Evolutionary conservation across 2,329 filamentous ascomycete species (phyloP).

Genomic region (Cercospora janseana): DNA sequence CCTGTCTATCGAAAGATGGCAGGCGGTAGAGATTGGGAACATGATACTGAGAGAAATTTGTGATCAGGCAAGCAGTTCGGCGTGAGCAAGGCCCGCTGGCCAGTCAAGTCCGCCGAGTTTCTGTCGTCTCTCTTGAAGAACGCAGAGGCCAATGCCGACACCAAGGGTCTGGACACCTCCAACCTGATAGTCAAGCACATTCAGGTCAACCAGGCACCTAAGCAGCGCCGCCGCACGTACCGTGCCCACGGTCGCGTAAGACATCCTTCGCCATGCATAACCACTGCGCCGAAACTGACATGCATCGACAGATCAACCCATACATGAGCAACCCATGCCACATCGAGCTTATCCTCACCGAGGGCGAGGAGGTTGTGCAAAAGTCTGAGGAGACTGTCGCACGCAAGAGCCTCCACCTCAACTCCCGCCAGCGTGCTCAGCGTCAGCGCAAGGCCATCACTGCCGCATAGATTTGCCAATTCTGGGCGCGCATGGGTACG

Average conservation of each 20-base stretch:
- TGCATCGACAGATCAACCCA: conserved; percentile 79
- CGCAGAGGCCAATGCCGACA: conserved; percentile 93
- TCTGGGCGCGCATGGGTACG: neutral
- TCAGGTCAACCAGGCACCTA: conserved; percentile 99
- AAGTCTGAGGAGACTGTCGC: conserved; percentile 72
- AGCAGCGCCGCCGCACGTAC: conserved; percentile 99
- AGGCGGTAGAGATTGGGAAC: conserved; percentile 6
- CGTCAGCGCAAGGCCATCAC: conserved; percentile 62
- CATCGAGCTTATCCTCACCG: conserved; percentile 99
- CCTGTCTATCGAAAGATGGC: neutral
- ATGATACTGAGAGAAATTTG: conserved; percentile 33
- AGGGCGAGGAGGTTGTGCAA: conserved; percentile 92
- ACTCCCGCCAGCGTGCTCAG: conserved; percentile 85
- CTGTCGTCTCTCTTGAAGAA: conserved; percentile 96
- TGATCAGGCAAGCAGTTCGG: conserved; percentile 92
- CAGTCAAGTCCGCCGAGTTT: conserved; percentile 98
- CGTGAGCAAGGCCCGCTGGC: conserved; percentile 97
- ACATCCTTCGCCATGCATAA: conserved; percentile 40
- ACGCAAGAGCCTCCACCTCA: conserved; percentile 63
- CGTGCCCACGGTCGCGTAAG: conserved; percentile 99
- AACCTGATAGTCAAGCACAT: conserved; percentile 99
- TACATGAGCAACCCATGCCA: conserved; percentile 99
- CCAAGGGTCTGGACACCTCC: conserved; percentile 94
- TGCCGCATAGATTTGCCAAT: conserved; percentile 29
- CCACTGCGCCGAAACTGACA: neutral